A percentile compares a stretch with the other conserved stretches of the same genome.
These are phyloP conservation scores for Didymella sp. DNA, from an alignment of 2,329 filamentous ascomycete species.

Conservation along the genomic window DNA sequence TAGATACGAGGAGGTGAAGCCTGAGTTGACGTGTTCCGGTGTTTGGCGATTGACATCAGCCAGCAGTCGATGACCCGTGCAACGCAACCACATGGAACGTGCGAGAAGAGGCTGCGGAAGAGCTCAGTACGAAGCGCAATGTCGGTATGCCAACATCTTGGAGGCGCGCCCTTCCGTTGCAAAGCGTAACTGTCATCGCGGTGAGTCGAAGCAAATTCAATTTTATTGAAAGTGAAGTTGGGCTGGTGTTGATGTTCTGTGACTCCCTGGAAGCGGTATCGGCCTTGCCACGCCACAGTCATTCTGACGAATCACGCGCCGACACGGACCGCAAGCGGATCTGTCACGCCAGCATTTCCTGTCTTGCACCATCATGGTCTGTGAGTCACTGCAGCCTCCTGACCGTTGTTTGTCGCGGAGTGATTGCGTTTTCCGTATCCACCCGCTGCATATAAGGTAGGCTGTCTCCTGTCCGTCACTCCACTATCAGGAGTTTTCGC, in stretches of 20 bases:
- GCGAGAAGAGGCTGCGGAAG: conserved; percentile 12
- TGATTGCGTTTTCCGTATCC: conserved; percentile 20
- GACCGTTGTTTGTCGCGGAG: conserved; percentile 28
- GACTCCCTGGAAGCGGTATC: conserved; percentile 38
- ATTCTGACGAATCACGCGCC: conserved; percentile 38
- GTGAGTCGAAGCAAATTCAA: conserved; percentile 22
- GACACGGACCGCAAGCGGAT: conserved; percentile 30
- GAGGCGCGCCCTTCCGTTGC: conserved; percentile 7
- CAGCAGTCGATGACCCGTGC: conserved; percentile 14
- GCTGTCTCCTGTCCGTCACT: conserved; percentile 18
- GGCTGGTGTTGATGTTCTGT: conserved; percentile 26
- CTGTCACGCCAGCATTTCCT: conserved; percentile 35
- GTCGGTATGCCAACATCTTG: background rate
- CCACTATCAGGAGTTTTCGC: conserved; percentile 38
- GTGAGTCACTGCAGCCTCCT: conserved; percentile 48
- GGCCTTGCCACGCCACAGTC: conserved; percentile 34
- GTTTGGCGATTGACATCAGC: conserved; percentile 8
- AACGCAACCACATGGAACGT: conserved; percentile 21
- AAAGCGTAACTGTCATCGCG: conserved; percentile 1
- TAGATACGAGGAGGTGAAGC: conserved; percentile 9
- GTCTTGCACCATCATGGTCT: conserved; percentile 30
- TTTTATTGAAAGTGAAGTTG: conserved; percentile 19
- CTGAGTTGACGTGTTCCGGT: conserved; percentile 18
- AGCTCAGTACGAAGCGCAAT: background rate
- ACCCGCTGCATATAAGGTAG: conserved; percentile 41